Base-by-base conservation (phyloP, 208 protist species). In the Wallacemonas sp. region DNA sequence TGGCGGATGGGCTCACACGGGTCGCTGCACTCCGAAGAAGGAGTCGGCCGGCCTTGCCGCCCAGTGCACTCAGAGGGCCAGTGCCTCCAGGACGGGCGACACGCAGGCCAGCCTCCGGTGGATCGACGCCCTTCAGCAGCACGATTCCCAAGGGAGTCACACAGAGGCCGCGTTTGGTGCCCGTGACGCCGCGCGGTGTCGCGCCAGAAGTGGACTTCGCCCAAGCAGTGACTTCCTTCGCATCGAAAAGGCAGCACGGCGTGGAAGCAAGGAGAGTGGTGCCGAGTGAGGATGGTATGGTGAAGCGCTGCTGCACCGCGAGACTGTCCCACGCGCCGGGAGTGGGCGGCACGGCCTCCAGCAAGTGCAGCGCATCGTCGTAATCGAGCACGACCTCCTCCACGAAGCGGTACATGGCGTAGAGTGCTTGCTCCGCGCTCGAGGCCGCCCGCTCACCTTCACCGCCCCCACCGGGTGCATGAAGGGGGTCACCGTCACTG, bases 371-470 rank as follows among this genome's bases (percentile, higher is more conserved):
- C 21, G 74, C 72, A 52, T 89, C 78, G 48, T 83, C 72, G 75
- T 80, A 89, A n/a, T 89, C 76, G 26, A 75, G 48, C 59, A 85
- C 44, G 29, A 81, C 36, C 64, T 89, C 83, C 71, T 89, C 76
- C 39, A 89, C 76, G 62, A 82, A 84, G 53, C 81, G 81, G 36
- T 77, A 83, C 52, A 76, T 70, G 17, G 72, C 66, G 41, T 75
- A 79, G 62, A 77, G 50, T 8, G 50, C 50, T 19, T 41, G 50
- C 50, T 57, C 50, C n/a, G 50, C 50, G 30, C 30, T 57, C 26
- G 42, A 6, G 8, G 15, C 9, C 19, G 50, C 9, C n/a, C n/a
- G n/a, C 24, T 32, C 46, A 27, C 24, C 37, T 27, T 36, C 65
- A 29, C 52, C 59, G 50, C 17, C 5, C 6, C 19, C 8, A n/a